Percentiles rank a stretch among this genome's conserved stretches.
phyloP scores from a whole-genome alignment of 345 rosid genomes.

The thale cress (Arabidopsis thaliana) region DNA sequence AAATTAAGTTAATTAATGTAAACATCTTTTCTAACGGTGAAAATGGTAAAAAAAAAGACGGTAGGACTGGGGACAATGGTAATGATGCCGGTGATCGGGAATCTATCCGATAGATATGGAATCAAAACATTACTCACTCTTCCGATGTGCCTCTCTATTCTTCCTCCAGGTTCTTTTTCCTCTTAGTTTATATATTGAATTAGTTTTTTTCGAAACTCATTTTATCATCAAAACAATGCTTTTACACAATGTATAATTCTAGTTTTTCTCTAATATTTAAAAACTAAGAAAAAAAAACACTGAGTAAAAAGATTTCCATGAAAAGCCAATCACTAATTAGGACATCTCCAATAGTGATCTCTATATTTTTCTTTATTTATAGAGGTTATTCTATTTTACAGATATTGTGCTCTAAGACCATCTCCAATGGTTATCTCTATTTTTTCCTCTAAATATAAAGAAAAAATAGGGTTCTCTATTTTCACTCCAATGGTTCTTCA shows the following conservation, averaged over 20 bases:
- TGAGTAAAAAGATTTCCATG: too few species aligned
- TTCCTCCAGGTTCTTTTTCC: constrained; percentile 58
- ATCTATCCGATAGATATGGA: constrained; percentile 84
- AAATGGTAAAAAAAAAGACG: constrained; percentile 41
- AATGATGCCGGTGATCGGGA: constrained; percentile 82
- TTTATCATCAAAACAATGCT: not conserved
- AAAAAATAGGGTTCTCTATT: too few species aligned
- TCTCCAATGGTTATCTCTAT: too few species aligned
- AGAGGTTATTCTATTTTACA: too few species aligned
- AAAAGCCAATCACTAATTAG: not conserved
- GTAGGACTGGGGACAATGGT: constrained; percentile 76
- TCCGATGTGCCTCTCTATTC: constrained; percentile 62
- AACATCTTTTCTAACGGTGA: not conserved
- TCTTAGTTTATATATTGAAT: not conserved
- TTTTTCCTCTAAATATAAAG: too few species aligned
- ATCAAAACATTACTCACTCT: constrained; percentile 77
- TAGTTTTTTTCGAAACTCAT: not conserved
- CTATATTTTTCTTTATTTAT: too few species aligned
- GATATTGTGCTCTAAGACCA: too few species aligned
- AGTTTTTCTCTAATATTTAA: not conserved
- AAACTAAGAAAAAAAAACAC: not conserved
- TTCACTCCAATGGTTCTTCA: too few species aligned
- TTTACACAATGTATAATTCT: not conserved
- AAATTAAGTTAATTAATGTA: not conserved
- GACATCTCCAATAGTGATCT: too few species aligned